These are phyloP conservation scores for Tricholoma saponaceum DNA, from an alignment of 768 basidiomycete genomes.

Conservation along the genomic window DNA sequence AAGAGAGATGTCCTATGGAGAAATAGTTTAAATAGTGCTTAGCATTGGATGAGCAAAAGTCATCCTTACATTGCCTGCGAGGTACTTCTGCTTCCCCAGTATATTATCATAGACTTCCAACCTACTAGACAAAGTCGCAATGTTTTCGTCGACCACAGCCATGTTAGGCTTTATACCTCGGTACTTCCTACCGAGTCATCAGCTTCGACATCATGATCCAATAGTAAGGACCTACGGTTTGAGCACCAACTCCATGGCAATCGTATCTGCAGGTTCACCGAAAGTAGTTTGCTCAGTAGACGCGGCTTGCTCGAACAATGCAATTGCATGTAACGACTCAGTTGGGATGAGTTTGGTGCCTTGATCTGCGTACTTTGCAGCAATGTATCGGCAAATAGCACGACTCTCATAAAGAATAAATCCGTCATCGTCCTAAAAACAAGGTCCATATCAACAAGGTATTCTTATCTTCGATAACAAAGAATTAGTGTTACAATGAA, in stretches of 20 bases:
- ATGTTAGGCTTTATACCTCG: not conserved
- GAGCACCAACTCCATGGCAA: constrained; percentile 46
- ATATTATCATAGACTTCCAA: constrained; percentile 55
- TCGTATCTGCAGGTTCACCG: constrained; percentile 37
- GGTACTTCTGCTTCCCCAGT: constrained; percentile 50
- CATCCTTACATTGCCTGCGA: constrained; percentile 48
- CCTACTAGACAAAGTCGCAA: constrained; percentile 30
- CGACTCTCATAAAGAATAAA: constrained; percentile 37
- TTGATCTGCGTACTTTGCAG: constrained; percentile 42
- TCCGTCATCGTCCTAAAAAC: constrained; percentile 15
- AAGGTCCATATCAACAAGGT: not conserved
- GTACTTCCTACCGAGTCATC: not conserved
- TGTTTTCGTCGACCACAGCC: constrained; percentile 15
- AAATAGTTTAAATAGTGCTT: not conserved
- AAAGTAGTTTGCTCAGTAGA: constrained; percentile 54
- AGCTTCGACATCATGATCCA: not conserved
- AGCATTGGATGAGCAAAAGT: not conserved
- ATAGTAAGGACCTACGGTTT: constrained; percentile 34
- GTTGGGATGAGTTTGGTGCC: constrained; percentile 49
- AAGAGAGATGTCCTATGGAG: constrained; percentile 36
- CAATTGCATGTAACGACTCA: constrained; percentile 27
- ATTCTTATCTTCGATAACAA: not conserved
- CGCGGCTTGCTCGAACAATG: constrained; percentile 48
- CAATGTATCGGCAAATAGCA: constrained; percentile 49
- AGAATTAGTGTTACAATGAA: constrained; percentile 15